These are phyloP conservation scores for Stereocaulon alpinum DNA, from an alignment of 495 filamentous ascomycete species.

Conservation along the genomic window DNA sequence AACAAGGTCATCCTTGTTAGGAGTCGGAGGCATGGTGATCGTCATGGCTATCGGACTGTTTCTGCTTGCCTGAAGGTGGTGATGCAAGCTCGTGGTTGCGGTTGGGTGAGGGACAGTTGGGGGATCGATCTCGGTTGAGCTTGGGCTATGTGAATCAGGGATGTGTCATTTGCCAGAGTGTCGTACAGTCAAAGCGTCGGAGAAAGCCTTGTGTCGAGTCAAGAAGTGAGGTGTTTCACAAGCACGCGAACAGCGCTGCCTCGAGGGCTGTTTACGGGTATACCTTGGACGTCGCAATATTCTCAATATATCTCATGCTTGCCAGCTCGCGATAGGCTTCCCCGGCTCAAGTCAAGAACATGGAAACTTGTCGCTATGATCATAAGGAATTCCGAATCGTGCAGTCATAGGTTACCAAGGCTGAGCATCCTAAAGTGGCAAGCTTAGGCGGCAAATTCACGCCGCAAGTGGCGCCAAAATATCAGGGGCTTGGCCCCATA, in stretches of 20 bases:
- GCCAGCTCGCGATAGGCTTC: neutral
- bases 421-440: neutral
- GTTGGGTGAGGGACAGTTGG: neutral
- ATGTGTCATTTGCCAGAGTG: neutral
- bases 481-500: too few species aligned
- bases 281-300: neutral
- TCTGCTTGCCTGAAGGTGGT: neutral
- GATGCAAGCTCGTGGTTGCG: neutral
- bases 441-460: slow-evolving; percentile 3
- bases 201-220: too few species aligned
- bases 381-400: neutral
- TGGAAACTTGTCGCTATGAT: neutral
- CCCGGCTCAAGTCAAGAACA: neutral
- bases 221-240: neutral
- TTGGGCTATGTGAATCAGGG: neutral
- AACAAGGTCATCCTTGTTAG: slow-evolving; percentile 72
- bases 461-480: too few species aligned
- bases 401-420: slow-evolving; percentile 5
- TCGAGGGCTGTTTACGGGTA: neutral
- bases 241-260: slow-evolving; percentile 1
- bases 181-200: neutral
- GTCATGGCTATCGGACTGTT: slow-evolving; percentile 14
- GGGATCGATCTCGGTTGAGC: neutral
- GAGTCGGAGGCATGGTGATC: slow-evolving; percentile 28
- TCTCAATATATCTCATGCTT: neutral